Evolutionary conservation across 2,329 filamentous ascomycete genomes (phyloP), one percentile per base, ranked within the genome.

Genomic region (Neonectria hederae): DNA sequence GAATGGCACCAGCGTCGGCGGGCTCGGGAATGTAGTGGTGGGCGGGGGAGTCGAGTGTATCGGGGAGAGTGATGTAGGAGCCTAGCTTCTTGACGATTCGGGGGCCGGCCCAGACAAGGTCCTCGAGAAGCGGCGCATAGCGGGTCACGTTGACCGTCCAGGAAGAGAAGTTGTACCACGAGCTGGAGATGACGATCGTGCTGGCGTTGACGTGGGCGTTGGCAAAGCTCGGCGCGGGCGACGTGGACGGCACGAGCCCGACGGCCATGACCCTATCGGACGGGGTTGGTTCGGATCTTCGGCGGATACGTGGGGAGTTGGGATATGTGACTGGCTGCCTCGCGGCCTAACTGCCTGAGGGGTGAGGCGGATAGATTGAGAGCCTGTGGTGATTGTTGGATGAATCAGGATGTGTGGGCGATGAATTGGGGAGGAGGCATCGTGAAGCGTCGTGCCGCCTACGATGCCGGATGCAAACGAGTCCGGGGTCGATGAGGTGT

Each of bases 1-100:
- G 66, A 11, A 72, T 58, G 32, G 63, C 58, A 7, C 65, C 69
- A 17, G 66, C 63, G 24, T 70, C 67, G 35, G 66, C 56, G 30
- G 67, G 63, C 28, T 69, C 65, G 54, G 73, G 66, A 9, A 68
- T 54, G 54, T 69, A 66, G 30, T 42, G 61, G 30, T 68, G 66
- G 54, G 48, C 71, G 87, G 86, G 83, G 71, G 84, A 82, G 72
- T 90, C 88, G 55, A 90, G 79, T 58, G 85, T 82, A 70, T 92
- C 89, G 13, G 86, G 83, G 35, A 87, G 78, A 38, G 85, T 81
- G 61, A 89, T 83, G 70, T 90, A 86, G n/a, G 86, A 87, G 54
- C 90, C 88, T 40, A 91, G 83, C 76, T 87, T 90, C 77, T 86
- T 89, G 32, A 92, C 84, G 74, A 94, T 88, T 63, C 91, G 85